Percentiles rank a stretch among this genome's conserved stretches.
phyloP scores from a whole-genome alignment of 768 basidiomycete species.

The Nevesoporus exiguus region DNA sequence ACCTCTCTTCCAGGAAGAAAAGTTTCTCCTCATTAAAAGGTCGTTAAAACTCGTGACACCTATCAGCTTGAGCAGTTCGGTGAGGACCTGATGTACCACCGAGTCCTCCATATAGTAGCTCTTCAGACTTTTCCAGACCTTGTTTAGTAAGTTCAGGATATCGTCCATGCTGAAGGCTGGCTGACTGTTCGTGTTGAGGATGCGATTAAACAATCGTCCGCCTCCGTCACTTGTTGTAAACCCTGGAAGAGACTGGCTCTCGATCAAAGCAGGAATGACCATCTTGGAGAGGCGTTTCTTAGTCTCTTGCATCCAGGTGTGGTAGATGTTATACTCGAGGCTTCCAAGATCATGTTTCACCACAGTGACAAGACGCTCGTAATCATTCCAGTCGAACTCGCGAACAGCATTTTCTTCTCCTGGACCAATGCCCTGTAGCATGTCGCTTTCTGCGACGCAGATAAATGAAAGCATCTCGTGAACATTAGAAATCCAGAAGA shows the following conservation, averaged over 20 bases:
- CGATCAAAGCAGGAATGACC: constrained; percentile 98
- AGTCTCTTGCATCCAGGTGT: constrained; percentile 98
- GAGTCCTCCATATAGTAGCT: constrained; percentile 98
- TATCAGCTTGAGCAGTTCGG: constrained; percentile 91
- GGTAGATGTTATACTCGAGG: constrained; percentile 99
- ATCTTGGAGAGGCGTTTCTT: constrained; percentile 96
- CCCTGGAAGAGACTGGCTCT: constrained; percentile 95
- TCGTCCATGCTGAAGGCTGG: constrained; percentile 99
- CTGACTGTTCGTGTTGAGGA: constrained; percentile 77
- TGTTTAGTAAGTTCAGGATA: constrained; percentile 92
- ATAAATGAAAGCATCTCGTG: constrained; percentile 99
- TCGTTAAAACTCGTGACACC: constrained; percentile 99
- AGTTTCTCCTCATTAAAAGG: constrained; percentile 96
- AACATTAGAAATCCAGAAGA: constrained; percentile 99
- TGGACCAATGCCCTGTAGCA: constrained; percentile 96
- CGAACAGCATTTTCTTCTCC: constrained; percentile 91
- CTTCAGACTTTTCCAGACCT: constrained; percentile 97
- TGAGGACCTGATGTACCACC: constrained; percentile 92
- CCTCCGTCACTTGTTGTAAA: constrained; percentile 95
- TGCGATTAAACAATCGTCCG: constrained; percentile 89
- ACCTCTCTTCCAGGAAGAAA: constrained; percentile 99
- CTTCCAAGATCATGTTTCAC: constrained; percentile 99
- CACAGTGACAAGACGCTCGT: constrained; percentile 93
- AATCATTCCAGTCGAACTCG: constrained; percentile 94
- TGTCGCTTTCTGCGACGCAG: constrained; percentile 97